Evolutionary conservation across 2,329 filamentous ascomycete genomes (phyloP).

Genomic region (Colletotrichum euphorbiae): DNA sequence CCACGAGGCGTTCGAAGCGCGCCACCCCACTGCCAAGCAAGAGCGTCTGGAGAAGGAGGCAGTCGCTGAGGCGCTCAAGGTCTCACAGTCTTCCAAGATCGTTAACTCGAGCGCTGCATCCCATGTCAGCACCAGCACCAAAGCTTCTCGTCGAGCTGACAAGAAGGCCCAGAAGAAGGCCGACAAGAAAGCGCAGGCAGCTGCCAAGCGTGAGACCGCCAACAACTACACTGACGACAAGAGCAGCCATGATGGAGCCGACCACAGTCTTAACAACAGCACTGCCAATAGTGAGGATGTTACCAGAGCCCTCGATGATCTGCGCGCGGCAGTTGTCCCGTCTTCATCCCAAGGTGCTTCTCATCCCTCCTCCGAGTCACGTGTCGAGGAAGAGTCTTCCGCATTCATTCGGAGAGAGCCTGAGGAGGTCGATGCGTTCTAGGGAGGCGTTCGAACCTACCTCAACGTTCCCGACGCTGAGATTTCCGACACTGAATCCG

Average conservation of each 20-base stretch:
- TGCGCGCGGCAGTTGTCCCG: neutral
- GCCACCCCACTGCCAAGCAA: conserved; percentile 27
- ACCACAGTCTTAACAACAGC: neutral
- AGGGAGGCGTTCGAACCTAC: conserved; percentile 46
- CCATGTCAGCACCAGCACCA: conserved; percentile 12
- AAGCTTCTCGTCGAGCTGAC: conserved; percentile 24
- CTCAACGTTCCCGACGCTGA: conserved; percentile 49
- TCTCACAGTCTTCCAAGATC: neutral
- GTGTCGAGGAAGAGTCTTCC: neutral
- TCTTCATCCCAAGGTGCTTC: neutral
- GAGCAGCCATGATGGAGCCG: too few relatives aligned
- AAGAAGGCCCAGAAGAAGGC: conserved; percentile 33
- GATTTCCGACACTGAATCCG: conserved; percentile 27
- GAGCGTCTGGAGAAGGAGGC: conserved; percentile 24
- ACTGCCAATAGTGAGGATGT: neutral
- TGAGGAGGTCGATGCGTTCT: conserved; percentile 47
- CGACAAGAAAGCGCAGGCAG: conserved; percentile 26
- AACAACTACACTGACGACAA: too few relatives aligned
- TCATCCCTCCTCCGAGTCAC: neutral
- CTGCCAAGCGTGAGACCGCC: conserved; percentile 3
- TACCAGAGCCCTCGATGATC: neutral
- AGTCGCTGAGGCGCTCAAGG: neutral
- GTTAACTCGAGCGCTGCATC: neutral
- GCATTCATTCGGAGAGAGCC: conserved; percentile 37
- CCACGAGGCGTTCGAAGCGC: conserved; percentile 15